Evolutionary conservation across 2,329 filamentous ascomycete species (phyloP).

Genomic region (Neonectria neomacrospora): DNA sequence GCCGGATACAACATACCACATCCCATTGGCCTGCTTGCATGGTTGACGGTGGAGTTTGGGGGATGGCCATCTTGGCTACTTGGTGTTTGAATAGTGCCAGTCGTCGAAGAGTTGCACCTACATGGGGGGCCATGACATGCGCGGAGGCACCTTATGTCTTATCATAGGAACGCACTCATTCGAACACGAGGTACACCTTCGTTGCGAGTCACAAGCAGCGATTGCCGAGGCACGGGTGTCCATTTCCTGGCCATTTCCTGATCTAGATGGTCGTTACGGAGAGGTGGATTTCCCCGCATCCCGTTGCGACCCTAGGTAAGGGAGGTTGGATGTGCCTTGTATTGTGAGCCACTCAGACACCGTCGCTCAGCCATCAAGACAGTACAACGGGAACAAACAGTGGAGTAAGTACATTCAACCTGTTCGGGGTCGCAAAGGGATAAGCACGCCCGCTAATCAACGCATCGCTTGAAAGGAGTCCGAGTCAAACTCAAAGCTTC

Average conservation of each 20-base stretch:
- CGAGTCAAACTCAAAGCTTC: neutral
- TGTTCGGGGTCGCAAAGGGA: no score
- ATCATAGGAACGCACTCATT: neutral
- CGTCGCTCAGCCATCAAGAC: no score
- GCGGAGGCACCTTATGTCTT: neutral
- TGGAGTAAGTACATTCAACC: no score
- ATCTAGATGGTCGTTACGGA: constrained; percentile 4
- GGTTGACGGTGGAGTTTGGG: constrained; percentile 7
- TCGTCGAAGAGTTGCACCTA: neutral
- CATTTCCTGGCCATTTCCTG: constrained; percentile 9
- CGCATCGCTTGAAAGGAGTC: constrained; percentile 17
- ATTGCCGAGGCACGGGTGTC: constrained; percentile 21
- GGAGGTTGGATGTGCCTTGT: no score
- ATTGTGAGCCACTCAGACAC: no score
- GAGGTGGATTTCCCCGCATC: constrained; percentile 20
- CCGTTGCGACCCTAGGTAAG: no score
- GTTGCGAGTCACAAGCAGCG: neutral
- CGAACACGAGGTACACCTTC: neutral
- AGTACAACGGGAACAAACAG: no score
- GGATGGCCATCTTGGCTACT: constrained; percentile 13
- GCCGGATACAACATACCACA: constrained; percentile 12
- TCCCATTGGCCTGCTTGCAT: constrained; percentile 34
- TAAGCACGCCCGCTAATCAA: neutral
- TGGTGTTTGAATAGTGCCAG: neutral
- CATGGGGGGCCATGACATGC: no score